phyloP scores from a whole-genome alignment of 139 green algal genomes.

The Auxenochlorella pyrenoidosa region DNA sequence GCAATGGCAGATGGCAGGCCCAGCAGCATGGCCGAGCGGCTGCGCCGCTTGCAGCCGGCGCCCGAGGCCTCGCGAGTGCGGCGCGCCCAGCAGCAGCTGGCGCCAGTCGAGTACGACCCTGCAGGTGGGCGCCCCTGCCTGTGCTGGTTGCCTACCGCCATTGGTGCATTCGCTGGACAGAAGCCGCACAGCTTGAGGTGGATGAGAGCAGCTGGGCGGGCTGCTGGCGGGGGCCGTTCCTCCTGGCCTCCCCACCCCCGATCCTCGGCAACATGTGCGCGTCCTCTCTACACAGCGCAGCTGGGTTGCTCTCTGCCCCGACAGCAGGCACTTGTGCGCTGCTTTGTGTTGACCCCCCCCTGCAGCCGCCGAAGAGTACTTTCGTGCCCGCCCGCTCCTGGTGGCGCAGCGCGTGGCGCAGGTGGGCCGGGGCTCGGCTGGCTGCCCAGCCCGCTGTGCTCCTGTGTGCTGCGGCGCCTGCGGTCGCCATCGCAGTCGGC shows the following conservation, averaged over 20 bases:
- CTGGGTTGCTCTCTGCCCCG: no score
- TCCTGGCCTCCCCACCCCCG: no score
- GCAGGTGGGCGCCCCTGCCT: neutral
- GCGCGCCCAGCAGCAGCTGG: slow-evolving; percentile 2
- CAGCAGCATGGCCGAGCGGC: neutral
- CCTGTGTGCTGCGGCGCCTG: no score
- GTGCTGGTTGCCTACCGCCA: no score
- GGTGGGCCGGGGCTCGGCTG: neutral
- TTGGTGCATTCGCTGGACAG: neutral
- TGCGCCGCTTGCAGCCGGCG: neutral
- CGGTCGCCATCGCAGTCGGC: no score
- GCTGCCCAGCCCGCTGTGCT: no score
- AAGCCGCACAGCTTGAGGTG: neutral
- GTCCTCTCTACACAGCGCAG: neutral
- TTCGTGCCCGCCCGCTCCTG: neutral
- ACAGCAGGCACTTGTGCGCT: neutral
- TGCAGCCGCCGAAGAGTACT: slow-evolving; percentile 24
- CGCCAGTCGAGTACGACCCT: slow-evolving; percentile 1
- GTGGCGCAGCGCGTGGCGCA: slow-evolving; percentile 22
- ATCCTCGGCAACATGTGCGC: no score
- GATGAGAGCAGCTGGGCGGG: neutral
- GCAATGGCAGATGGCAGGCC: neutral
- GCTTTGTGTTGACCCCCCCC: neutral
- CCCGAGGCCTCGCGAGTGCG: neutral
- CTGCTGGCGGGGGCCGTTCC: neutral